Conservation (phyloP, 1,284 basidiomycete genomes). For the Anthracocystis panici-leucophaei region DNA sequence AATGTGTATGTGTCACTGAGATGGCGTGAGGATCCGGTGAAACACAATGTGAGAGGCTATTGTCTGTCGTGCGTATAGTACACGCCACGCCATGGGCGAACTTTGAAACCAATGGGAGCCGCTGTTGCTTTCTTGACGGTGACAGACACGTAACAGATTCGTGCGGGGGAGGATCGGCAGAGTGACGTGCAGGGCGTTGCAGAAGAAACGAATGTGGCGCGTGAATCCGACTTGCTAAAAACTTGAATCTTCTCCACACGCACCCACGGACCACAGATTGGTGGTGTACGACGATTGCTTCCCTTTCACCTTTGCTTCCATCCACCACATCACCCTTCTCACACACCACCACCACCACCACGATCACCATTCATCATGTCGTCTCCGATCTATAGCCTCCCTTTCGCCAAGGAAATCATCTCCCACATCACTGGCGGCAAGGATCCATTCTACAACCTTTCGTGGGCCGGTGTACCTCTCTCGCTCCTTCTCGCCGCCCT, state of each 20-base stretch:
- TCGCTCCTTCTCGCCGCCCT: slow-evolving; percentile 42
- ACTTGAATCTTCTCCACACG: no score
- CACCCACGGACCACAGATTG: no score
- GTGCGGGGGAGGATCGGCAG: neutral
- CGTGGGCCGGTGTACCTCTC: slow-evolving; percentile 29
- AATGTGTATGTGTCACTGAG: no score
- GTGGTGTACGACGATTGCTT: no score
- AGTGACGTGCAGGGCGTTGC: no score
- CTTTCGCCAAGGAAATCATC: slow-evolving; percentile 10
- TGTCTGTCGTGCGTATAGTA: no score
- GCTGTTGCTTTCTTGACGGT: neutral
- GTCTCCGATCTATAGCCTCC: slow-evolving; percentile 6
- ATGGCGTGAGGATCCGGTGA: no score
- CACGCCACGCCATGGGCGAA: no score
- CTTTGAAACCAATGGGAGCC: neutral
- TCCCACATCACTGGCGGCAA: slow-evolving; percentile 22
- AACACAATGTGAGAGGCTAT: no score
- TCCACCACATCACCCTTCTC: neutral
- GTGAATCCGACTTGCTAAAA: slow-evolving; percentile 5
- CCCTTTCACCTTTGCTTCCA: neutral
- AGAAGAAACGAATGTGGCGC: slow-evolving; percentile 2
- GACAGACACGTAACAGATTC: neutral
- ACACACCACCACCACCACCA: slow-evolving; percentile 5
- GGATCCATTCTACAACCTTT: slow-evolving; percentile 41
- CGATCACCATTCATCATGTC: slow-evolving; percentile 2